Base-by-base conservation (phyloP, 2,329 filamentous ascomycete species). In the Cadophora sp. region DNA sequence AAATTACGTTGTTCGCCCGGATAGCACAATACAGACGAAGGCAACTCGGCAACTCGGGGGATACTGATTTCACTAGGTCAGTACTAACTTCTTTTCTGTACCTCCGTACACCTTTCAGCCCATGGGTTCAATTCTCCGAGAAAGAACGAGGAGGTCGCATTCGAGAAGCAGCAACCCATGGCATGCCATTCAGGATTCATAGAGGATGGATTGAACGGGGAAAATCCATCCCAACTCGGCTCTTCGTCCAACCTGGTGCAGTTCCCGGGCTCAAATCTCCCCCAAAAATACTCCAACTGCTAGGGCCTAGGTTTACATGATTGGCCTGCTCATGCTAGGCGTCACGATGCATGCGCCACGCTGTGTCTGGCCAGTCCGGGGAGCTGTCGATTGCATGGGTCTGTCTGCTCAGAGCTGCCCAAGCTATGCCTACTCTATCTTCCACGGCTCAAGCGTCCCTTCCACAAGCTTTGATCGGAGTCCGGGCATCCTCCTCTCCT, bases 341-440 rank as follows among this genome's bases (percentile, higher is more conserved):
- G 24, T 53, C 50, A 33, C 50, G 24, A 53, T 53, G 13, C 50
- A 33, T 53, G 27, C 50, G 50, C 50, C 50, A 53, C 50, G 50
- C 14, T 30, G 24, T 33, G 50, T 13, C 50, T 53, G 24, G 27
- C 24, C 50, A 33, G 48, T 18, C 50, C 27, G 50, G 50, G 24
- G 50, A 53, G 24, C 14, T 53, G 16, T 53, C 50, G 14, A 33
- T 27, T 53, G 27, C 50, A 53, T 53, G 50, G 24, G 50, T 24
- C 20, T n/a, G 50, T 24, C 36, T n/a, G n/a, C 30, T 41, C 33
- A 18, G 18, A 20, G 53, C 33, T 30, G 27, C 27, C 27, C 27
- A n/a, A n/a, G 45, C 20, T 9, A n/a, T 7, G 11, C 7, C 16
- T 58, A 58, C 33, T n/a, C 20, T 58, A 22, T 11, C 8, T 58